Evolutionary conservation across 805 yeast species (phyloP).

Genomic region (Barnettozyma pratensis): DNA sequence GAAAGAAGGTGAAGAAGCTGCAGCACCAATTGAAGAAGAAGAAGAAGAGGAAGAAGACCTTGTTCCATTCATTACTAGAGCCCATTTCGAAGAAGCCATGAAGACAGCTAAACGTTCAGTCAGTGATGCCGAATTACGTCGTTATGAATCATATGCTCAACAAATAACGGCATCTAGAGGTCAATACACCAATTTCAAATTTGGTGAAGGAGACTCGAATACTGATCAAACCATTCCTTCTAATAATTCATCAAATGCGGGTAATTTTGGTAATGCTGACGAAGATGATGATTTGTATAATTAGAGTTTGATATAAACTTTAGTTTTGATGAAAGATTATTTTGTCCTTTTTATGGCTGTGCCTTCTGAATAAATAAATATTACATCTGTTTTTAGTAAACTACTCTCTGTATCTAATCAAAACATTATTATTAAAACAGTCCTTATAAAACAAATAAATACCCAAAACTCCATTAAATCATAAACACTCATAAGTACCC

Average conservation of each 20-base stretch:
- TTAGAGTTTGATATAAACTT: constrained; percentile 19
- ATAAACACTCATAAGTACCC: constrained; percentile 1
- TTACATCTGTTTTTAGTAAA: no score
- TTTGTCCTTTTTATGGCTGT: no score
- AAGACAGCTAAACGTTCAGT: constrained; percentile 98
- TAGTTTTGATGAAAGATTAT: neutral
- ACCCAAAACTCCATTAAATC: neutral
- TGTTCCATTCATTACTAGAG: constrained; percentile 90
- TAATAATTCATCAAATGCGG: constrained; percentile 28
- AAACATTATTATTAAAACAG: no score
- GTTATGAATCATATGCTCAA: constrained; percentile 97
- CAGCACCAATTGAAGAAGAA: constrained; percentile 24
- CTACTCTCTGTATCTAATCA: no score
- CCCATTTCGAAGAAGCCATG: constrained; percentile 99
- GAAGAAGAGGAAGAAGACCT: constrained; percentile 76
- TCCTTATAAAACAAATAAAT: neutral
- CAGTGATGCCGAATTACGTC: constrained; percentile 93
- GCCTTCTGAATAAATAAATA: no score
- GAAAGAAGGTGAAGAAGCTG: constrained; percentile 22
- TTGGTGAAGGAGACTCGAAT: constrained; percentile 42
- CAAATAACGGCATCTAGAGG: constrained; percentile 96
- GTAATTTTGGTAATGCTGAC: constrained; percentile 43
- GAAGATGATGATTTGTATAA: constrained; percentile 63
- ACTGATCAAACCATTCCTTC: constrained; percentile 33
- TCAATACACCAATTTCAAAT: constrained; percentile 84